phyloP scores from a whole-genome alignment of 306 rosid species.

The Datisca glomerata region DNA sequence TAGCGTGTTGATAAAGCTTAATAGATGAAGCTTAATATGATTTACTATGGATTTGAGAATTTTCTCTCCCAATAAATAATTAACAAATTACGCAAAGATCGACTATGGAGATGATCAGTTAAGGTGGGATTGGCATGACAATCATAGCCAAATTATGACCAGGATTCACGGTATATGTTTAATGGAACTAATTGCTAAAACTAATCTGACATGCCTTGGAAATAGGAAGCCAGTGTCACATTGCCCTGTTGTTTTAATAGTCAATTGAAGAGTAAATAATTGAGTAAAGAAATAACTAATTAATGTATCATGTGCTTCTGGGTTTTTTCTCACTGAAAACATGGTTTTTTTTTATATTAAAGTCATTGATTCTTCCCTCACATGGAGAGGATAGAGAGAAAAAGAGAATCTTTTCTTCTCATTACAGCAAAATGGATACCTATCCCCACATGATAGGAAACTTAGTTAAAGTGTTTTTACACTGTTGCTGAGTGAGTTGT shows the following conservation, averaged over 20 bases:
- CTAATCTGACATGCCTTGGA: slow-evolving; percentile 22
- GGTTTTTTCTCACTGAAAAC: slow-evolving; percentile 36
- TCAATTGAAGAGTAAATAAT: slow-evolving; percentile 12
- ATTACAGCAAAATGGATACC: slow-evolving; percentile 14
- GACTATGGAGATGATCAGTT: too few relatives aligned
- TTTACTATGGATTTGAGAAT: too few relatives aligned
- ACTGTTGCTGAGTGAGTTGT: too few relatives aligned
- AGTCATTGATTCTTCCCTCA: slow-evolving; percentile 38
- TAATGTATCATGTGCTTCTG: slow-evolving; percentile 33
- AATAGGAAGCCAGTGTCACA: slow-evolving; percentile 9
- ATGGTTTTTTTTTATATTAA: slow-evolving; percentile 4
- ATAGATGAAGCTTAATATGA: too few relatives aligned
- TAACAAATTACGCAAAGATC: too few relatives aligned
- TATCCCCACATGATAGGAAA: slow-evolving; percentile 37
- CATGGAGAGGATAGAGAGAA: slow-evolving; percentile 35
- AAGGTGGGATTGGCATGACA: slow-evolving; percentile 25
- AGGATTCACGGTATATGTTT: slow-evolving; percentile 10
- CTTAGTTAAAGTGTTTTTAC: too few relatives aligned
- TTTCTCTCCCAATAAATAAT: too few relatives aligned
- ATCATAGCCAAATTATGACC: slow-evolving; percentile 31
- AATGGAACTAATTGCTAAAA: slow-evolving; percentile 18
- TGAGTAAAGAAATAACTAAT: slow-evolving; percentile 10
- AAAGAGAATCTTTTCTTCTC: slow-evolving; percentile 22
- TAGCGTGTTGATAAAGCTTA: too few relatives aligned
- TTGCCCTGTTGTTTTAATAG: slow-evolving; percentile 17